Conservation (phyloP, 805 yeast genomes). For the Kodamaea nitidulidarum region DNA sequence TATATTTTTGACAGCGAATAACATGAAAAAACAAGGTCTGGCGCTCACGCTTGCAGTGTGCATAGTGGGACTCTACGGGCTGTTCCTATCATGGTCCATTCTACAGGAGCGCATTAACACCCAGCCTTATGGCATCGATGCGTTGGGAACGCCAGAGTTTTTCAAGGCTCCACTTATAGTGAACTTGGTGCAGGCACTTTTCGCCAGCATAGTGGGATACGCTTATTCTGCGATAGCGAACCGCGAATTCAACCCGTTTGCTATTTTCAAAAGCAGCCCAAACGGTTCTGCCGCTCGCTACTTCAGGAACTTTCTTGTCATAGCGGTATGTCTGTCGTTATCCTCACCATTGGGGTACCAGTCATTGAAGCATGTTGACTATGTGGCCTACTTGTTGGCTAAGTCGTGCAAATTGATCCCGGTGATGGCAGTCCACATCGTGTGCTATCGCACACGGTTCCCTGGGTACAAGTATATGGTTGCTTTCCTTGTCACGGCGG, state of each 20-base stretch:
- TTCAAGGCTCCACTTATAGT: slow-evolving; percentile 80
- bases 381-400: slow-evolving; percentile 77
- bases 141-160: slow-evolving; percentile 32
- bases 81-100: slow-evolving; percentile 88
- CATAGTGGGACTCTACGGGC: slow-evolving; percentile 69
- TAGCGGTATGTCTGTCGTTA: slow-evolving; percentile 71
- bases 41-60: slow-evolving; percentile 27
- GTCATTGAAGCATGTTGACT: slow-evolving; percentile 79
- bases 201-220: slow-evolving; percentile 69
- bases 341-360: slow-evolving; percentile 81
- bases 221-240: slow-evolving; percentile 45
- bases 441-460: slow-evolving; percentile 65
- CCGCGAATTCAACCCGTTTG: slow-evolving; percentile 26
- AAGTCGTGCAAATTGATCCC: slow-evolving; percentile 94
- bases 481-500: slow-evolving; percentile 72
- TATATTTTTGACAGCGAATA: neutral
- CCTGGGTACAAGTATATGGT: slow-evolving; percentile 75
- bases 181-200: slow-evolving; percentile 66
- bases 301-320: slow-evolving; percentile 41
- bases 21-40: slow-evolving; percentile 16
- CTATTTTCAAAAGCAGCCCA: slow-evolving; percentile 31
- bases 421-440: slow-evolving; percentile 79
- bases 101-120: slow-evolving; percentile 86
- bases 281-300: slow-evolving; percentile 13
- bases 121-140: slow-evolving; percentile 57